Base-by-base conservation (phyloP, 306 rosid genomes). In the Calophaca sinica region DNA sequence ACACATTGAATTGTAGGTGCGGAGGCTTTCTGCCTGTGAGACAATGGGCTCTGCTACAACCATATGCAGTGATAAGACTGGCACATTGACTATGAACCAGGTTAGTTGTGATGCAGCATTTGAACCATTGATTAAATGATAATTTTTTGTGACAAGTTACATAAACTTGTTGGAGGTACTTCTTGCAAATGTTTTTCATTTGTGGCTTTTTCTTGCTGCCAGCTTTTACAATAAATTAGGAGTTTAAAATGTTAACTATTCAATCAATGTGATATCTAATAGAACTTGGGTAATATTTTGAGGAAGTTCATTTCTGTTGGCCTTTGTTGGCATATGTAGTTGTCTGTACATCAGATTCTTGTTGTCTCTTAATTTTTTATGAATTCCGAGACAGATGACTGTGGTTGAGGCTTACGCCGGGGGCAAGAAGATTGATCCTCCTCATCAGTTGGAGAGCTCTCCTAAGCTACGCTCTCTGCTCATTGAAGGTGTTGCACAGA, bases 21-120 rank as follows among this genome's bases (percentile, higher is more conserved):
- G 99, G 78, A 92, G 98, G 91, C 97, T 96, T 62, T 90, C 98
- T 71, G 98, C 99, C 9, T 96, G 99, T 81, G 98, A 96, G 89
- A 92, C 99, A 3, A 96, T 96, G 99, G 98, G 99, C 50, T 96
- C 99, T 83, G 99, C 99, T 29, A 93, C 96, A 52, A 96, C 98
- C 39, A 96, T 96, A 35, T 96, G 99, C 78, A 96, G 99, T 76
- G 99, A 96, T 77, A 96, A 96, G 90, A 96, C 99, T 54, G 99
- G 99, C 68, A 96, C 99, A 45, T 88, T 96, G 74, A 96, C 99
- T 10, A 49, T 80, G 88, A 96, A 96, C 79, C 75, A 87, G 98
- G 99, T 86, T 70, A 50, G 78, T 79, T 54, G 20, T 77, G 42
- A 9, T 82, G 69, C 31, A 7, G 67, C 48, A 52, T 76, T 77